Evolutionary conservation across 1,139 yeast species (phyloP), one percentile per base, ranked within the genome.

Genomic region (Diutina sp.): DNA sequence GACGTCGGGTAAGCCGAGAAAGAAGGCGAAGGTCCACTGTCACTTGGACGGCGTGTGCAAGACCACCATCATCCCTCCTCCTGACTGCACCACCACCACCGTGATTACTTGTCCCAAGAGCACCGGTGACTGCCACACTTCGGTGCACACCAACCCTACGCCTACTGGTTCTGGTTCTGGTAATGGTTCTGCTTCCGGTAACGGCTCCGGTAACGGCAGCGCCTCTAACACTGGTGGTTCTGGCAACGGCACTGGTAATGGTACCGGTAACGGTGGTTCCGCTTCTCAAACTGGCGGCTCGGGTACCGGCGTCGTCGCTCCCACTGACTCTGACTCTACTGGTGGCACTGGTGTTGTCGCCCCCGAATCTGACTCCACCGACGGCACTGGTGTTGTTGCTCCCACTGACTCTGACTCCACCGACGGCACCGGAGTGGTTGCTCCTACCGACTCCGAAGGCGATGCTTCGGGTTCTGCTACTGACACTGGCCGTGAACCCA

Each of bases 21-120:
- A 50, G 29, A n/a, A 30, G 28, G 53, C 41, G 2, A 12, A 16
- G 28, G 44, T 50, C 3, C 6, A 50, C 9, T 50, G 53, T 12
- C 53, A 50, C 29, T 16, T 30, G 21, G 44, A 50, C 5, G 53
- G 53, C n/a, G 28, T 12, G 7, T 50, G 53, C 18, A 32, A 30
- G 11, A 50, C 53, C n/a, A 50, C 28, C n/a, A 50, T 50, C 6
- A 30, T 50, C 29, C 53, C 53, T 32, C 44, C 53, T n/a, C 44
- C 53, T n/a, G 44, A 16, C n/a, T 14, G 25, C 8, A 30, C 25
- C 28, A 18, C 16, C 32, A 50, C 53, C 32, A 50, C 53, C 28
- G 53, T 50, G 12, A 50, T 50, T n/a, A 16, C 25, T 16, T 50
- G 53, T 16, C 53, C 53, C n/a, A 30, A 30, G 25, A 25, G n/a